Base-by-base conservation (phyloP, 2,329 filamentous ascomycete species). In the Cladosporium sp. region DNA sequence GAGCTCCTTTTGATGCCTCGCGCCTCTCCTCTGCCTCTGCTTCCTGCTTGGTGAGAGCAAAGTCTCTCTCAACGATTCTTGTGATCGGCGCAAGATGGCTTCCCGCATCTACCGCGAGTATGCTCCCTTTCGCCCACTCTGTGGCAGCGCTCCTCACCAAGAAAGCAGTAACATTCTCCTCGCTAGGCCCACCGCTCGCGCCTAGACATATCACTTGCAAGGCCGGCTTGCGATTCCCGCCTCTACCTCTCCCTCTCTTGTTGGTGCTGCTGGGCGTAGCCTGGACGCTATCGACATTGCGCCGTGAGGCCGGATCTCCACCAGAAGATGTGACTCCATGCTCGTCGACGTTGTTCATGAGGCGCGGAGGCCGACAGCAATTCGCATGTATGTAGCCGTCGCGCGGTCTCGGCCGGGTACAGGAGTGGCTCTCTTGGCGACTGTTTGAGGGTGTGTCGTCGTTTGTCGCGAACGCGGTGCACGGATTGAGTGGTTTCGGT, bases 101-200 rank as follows among this genome's bases (percentile, higher is more conserved):
- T 41, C 93, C 93, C 8, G 90, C 91, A 72, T 98, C 93, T 46
- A 98, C 85, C n/a, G 92, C 90, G 22, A 97, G 75, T 35, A 96
- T 69, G 0, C 90, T 96, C 38, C 86, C 85, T 60, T 84, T 86
- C 42, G 78, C 75, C 93, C 93, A 98, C 54, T 83, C 80, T 46
- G 85, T 80, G 25, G 84, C 80, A 8, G 85, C 78, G 4, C 92
- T 92, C 40, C 92, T 85, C 40, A 97, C 88, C 16, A 98, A 80
- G 51, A 97, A 83, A 2, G 90, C 88, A 0, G 92, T 96, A 19
- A 88, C 86, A 66, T 91, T 93, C 67, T 89, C 84, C 76, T 98
- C 93, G 61, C 82, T 79, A 27, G 93, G 93, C 46, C 93, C 93
- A 52, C 93, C 93, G 43, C 89, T 88, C 39, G 89, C 83, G 56